Evolutionary conservation across 78 protist genomes (phyloP).

Genomic region (Protostelium mycophagum): DNA sequence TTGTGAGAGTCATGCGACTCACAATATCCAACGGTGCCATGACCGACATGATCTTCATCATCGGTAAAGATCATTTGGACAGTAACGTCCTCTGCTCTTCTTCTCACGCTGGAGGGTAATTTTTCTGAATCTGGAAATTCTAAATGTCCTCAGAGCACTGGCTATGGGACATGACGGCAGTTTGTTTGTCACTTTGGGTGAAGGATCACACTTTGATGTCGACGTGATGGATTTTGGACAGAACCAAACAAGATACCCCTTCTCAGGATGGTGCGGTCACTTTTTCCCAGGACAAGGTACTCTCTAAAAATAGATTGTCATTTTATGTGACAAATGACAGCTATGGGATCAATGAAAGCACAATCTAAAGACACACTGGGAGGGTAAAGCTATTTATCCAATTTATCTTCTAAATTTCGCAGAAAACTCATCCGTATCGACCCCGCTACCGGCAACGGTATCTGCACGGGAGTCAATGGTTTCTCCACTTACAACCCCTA

Average conservation of each 20-base stretch:
- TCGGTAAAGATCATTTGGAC: not conserved
- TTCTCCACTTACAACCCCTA: not conserved
- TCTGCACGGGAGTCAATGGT: not conserved
- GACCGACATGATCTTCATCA: not conserved
- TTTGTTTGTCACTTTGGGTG: not conserved
- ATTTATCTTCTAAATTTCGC: too few relatives aligned
- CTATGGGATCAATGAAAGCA: not conserved
- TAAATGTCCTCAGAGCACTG: too few relatives aligned
- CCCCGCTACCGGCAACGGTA: not conserved
- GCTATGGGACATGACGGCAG: not conserved
- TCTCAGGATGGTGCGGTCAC: not conserved
- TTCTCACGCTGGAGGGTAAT: not conserved
- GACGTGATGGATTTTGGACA: not conserved
- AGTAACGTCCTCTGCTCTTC: not conserved
- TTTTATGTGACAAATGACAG: too few relatives aligned
- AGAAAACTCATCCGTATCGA: not conserved
- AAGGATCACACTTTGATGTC: not conserved
- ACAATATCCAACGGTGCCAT: not conserved
- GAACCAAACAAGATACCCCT: not conserved
- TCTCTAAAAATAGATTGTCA: too few relatives aligned
- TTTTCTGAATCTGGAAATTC: too few relatives aligned
- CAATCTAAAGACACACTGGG: not conserved
- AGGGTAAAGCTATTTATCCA: too few relatives aligned
- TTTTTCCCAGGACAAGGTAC: not conserved
- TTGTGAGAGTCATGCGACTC: not conserved